phyloP scores from a whole-genome alignment of 495 filamentous ascomycete species.

The Talaromyces liani region DNA sequence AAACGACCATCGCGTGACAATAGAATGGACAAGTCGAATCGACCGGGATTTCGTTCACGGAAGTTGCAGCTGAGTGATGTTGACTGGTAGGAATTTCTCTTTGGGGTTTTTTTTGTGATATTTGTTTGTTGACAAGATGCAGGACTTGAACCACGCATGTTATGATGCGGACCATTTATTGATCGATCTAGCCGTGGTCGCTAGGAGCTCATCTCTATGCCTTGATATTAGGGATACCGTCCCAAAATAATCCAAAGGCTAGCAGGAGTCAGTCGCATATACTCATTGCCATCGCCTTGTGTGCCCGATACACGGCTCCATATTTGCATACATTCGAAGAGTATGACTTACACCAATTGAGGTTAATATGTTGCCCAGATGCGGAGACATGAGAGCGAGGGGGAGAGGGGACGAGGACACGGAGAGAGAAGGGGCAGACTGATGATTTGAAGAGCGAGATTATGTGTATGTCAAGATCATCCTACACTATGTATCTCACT shows the following conservation, averaged over 20 bases:
- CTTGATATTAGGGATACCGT: background rate
- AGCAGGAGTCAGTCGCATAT: background rate
- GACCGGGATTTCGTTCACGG: conserved; percentile 73
- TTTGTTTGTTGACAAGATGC: background rate
- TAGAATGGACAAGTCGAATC: conserved; percentile 62
- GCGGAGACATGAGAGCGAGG: background rate
- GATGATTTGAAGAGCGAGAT: background rate
- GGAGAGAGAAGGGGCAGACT: background rate
- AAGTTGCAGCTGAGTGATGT: conserved; percentile 94
- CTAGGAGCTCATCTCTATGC: background rate
- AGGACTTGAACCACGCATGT: conserved; percentile 2
- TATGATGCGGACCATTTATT: background rate
- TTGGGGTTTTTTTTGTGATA: too few relatives aligned
- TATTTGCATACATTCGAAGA: background rate
- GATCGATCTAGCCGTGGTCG: background rate
- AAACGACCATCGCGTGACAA: conserved; percentile 28
- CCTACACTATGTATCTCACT: background rate
- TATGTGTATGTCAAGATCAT: background rate
- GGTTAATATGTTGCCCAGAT: background rate
- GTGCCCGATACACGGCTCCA: background rate
- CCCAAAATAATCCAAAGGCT: background rate
- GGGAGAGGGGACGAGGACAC: background rate
- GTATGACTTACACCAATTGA: background rate
- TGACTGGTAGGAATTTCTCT: conserved; percentile 65
- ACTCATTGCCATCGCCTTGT: background rate